Evolutionary conservation across 179 eudicot genomes (phyloP).

Genomic region (Drosera spatulata): DNA sequence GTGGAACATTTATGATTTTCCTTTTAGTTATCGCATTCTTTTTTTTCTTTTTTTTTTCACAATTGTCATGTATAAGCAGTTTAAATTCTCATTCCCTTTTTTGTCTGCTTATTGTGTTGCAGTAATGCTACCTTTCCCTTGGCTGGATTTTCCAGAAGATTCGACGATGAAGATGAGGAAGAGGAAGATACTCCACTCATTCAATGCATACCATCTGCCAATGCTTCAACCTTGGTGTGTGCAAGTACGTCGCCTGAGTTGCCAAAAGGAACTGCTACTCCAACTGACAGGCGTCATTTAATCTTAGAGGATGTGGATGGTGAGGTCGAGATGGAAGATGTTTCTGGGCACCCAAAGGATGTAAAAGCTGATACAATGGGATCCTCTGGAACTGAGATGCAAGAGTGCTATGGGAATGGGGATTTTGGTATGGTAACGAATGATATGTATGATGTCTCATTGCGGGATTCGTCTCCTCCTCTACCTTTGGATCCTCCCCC

Average conservation of each 20-base stretch:
- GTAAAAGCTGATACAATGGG: slow-evolving; percentile 24
- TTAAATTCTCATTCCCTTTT: not conserved
- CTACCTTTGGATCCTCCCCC: slow-evolving; percentile 42
- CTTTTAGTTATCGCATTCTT: not conserved
- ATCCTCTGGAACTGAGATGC: slow-evolving; percentile 17
- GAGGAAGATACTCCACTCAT: slow-evolving; percentile 40
- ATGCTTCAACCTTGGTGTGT: slow-evolving; percentile 28
- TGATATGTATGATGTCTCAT: slow-evolving; percentile 19
- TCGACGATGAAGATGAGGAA: slow-evolving; percentile 70
- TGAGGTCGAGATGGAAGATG: slow-evolving; percentile 82
- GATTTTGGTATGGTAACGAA: slow-evolving; percentile 17
- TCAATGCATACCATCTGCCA: slow-evolving; percentile 23
- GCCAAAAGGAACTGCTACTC: slow-evolving; percentile 35
- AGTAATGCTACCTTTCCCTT: slow-evolving; percentile 90
- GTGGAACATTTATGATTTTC: no score
- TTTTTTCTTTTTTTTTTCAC: not conserved
- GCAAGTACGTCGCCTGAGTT: slow-evolving; percentile 22
- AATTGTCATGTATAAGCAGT: not conserved
- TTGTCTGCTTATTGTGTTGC: slow-evolving; percentile 15
- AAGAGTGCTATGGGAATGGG: slow-evolving; percentile 19
- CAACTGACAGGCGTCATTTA: slow-evolving; percentile 69
- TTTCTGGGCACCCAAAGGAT: slow-evolving; percentile 26
- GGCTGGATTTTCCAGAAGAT: slow-evolving; percentile 65
- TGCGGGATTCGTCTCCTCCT: slow-evolving; percentile 72
- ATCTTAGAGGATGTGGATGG: slow-evolving; percentile 97